Conservation (phyloP, 108 stramenopile genomes). For the Schizochytrium sp. region DNA sequence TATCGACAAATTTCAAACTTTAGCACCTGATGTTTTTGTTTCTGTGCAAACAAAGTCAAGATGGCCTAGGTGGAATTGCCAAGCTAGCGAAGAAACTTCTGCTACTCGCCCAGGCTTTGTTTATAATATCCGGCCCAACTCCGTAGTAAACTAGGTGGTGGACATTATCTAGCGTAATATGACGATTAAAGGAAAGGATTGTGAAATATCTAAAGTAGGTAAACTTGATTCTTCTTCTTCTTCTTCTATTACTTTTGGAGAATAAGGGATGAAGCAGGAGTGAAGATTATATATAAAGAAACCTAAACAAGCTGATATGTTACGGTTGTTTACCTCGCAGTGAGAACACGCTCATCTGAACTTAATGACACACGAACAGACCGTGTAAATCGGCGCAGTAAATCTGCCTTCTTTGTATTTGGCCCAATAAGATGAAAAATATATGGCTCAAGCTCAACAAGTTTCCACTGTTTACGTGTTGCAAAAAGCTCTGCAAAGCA, state of each 20-base stretch:
- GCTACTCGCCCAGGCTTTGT: no score
- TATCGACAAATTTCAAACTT: no score
- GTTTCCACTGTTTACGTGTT: slow-evolving; percentile 17
- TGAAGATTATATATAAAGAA: not conserved
- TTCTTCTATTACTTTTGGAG: not conserved
- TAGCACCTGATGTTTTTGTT: no score
- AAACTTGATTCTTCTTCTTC: no score
- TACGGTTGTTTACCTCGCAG: not conserved
- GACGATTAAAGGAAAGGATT: no score
- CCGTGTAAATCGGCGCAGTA: slow-evolving; percentile 26
- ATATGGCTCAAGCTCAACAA: slow-evolving; percentile 37
- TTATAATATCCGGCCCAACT: no score
- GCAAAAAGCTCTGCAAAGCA: slow-evolving; percentile 58
- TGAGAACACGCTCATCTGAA: slow-evolving; percentile 13
- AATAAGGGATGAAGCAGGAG: not conserved
- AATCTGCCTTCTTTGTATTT: slow-evolving; percentile 2
- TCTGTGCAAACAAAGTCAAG: no score
- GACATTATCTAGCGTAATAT: no score
- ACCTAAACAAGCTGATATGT: not conserved
- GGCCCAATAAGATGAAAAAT: slow-evolving; percentile 7
- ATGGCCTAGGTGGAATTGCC: no score
- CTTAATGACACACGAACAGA: slow-evolving; percentile 36
- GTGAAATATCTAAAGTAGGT: no score
- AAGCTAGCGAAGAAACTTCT: no score
- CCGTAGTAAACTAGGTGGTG: no score